Evolutionary conservation across 352 stramenopile genomes (phyloP).

Genomic region (Phytopythium cucurbitacearum): DNA sequence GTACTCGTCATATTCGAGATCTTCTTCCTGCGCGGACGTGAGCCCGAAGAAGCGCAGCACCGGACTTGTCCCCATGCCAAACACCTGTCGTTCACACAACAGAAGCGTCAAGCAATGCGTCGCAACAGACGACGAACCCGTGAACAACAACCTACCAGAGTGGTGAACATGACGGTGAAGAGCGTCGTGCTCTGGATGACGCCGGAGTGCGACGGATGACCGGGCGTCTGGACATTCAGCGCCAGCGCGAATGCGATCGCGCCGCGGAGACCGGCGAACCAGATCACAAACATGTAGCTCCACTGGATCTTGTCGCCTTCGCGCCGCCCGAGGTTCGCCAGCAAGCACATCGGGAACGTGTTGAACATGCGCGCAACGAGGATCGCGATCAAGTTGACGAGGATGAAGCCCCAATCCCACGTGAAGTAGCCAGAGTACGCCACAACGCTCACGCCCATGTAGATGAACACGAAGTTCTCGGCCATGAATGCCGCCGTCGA

Average conservation of each 20-base stretch:
- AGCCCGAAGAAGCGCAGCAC: slow-evolving; percentile 56
- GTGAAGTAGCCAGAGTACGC: slow-evolving; percentile 74
- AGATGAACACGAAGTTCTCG: slow-evolving; percentile 89
- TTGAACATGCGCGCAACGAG: slow-evolving; percentile 67
- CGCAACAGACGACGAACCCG: neutral
- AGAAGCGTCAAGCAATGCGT: neutral
- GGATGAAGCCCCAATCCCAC: slow-evolving; percentile 84
- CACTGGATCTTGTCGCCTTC: slow-evolving; percentile 63
- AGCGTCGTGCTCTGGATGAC: slow-evolving; percentile 77
- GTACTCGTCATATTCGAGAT: slow-evolving; percentile 47
- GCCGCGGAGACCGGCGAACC: slow-evolving; percentile 91
- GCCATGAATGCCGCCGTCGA: slow-evolving; percentile 78
- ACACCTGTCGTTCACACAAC: slow-evolving; percentile 28
- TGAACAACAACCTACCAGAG: slow-evolving; percentile 33
- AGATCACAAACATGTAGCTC: slow-evolving; percentile 87
- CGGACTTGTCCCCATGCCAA: slow-evolving; percentile 71
- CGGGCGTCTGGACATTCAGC: slow-evolving; percentile 62
- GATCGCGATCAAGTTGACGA: slow-evolving; percentile 62
- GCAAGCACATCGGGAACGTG: slow-evolving; percentile 72
- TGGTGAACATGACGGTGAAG: slow-evolving; percentile 83
- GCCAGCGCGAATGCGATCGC: slow-evolving; percentile 90
- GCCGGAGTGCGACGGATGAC: slow-evolving; percentile 38
- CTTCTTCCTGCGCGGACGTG: slow-evolving; percentile 29
- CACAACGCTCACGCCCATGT: slow-evolving; percentile 82
- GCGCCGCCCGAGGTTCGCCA: slow-evolving; percentile 63